phyloP scores from a whole-genome alignment of 1,284 basidiomycete genomes.

The Apiotrichum domesticum region DNA sequence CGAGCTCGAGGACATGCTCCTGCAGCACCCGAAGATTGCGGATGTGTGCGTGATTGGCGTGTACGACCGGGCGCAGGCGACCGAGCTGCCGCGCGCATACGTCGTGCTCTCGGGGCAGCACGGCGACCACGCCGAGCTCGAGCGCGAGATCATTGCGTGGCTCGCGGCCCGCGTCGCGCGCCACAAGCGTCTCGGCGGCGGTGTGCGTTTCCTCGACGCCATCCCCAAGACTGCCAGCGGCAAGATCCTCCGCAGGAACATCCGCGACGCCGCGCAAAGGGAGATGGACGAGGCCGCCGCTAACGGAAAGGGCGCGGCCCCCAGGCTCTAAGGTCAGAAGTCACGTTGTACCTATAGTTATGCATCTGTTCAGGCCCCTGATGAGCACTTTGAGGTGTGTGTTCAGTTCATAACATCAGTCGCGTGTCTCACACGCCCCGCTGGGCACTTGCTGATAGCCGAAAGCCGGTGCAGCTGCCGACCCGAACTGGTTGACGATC shows the following conservation, averaged over 20 bases:
- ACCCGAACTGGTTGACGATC: too few species aligned
- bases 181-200: slow-evolving; percentile 50
- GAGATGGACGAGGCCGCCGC: slow-evolving; percentile 20
- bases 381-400: too few species aligned
- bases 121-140: slow-evolving; percentile 39
- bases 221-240: slow-evolving; percentile 48
- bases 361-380: too few species aligned
- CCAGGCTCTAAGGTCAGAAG: slow-evolving; percentile 3
- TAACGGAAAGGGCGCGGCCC: neutral
- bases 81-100: slow-evolving; percentile 61
- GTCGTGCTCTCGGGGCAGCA: slow-evolving; percentile 58
- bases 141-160: slow-evolving; percentile 59
- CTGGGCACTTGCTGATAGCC: too few species aligned
- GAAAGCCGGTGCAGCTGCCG: too few species aligned
- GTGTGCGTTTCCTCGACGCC: slow-evolving; percentile 46
- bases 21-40: slow-evolving; percentile 63
- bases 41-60: slow-evolving; percentile 69
- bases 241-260: slow-evolving; percentile 39
- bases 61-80: slow-evolving; percentile 57
- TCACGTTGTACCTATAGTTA: too few species aligned
- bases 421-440: too few species aligned
- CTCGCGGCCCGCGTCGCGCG: slow-evolving; percentile 53
- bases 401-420: too few species aligned
- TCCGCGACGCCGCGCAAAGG: slow-evolving; percentile 27
- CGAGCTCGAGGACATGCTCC: slow-evolving; percentile 67